Percentiles rank a stretch among this genome's conserved stretches.
phyloP scores from a whole-genome alignment of 192 early-diverging fungal species.

The Phycomyces blakesleeanus region DNA sequence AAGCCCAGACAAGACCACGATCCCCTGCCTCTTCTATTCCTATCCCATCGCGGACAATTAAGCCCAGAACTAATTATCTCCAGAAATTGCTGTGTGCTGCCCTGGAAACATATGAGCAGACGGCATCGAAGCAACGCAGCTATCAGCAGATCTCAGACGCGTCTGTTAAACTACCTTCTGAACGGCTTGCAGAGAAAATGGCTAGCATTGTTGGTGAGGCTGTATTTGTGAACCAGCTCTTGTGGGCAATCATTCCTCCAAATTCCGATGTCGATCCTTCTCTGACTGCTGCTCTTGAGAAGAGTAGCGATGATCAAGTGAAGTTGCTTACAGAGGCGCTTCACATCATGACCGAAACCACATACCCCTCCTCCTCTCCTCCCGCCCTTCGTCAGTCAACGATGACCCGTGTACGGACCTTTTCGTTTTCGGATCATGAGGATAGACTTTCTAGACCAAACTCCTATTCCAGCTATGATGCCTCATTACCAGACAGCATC shows the following conservation, averaged over 20 bases:
- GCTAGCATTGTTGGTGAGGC: not conserved
- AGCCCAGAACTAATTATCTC: not conserved
- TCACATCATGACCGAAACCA: not conserved
- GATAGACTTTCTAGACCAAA: constrained; percentile 1
- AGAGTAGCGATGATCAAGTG: not conserved
- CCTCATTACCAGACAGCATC: not conserved
- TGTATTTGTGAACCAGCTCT: not conserved
- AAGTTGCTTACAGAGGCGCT: not conserved
- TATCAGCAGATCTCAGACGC: not conserved
- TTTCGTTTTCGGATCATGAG: constrained; percentile 1
- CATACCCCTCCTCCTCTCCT: not conserved
- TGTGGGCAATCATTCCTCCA: not conserved
- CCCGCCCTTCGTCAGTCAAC: not conserved
- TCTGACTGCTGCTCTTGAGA: not conserved
- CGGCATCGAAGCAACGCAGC: not conserved
- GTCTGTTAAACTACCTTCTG: not conserved
- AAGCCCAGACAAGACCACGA: not conserved
- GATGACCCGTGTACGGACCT: not conserved
- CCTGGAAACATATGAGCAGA: not conserved
- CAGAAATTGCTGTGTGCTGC: not conserved
- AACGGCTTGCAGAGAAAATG: not conserved
- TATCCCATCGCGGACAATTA: not conserved
- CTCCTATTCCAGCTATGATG: constrained; percentile 2
- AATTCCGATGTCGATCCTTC: not conserved
- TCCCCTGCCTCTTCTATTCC: not conserved